Evolutionary conservation across 192 early-diverging fungal genomes (phyloP), one percentile per base, ranked within the genome.

Genomic region (Entophlyctis helioformis): DNA sequence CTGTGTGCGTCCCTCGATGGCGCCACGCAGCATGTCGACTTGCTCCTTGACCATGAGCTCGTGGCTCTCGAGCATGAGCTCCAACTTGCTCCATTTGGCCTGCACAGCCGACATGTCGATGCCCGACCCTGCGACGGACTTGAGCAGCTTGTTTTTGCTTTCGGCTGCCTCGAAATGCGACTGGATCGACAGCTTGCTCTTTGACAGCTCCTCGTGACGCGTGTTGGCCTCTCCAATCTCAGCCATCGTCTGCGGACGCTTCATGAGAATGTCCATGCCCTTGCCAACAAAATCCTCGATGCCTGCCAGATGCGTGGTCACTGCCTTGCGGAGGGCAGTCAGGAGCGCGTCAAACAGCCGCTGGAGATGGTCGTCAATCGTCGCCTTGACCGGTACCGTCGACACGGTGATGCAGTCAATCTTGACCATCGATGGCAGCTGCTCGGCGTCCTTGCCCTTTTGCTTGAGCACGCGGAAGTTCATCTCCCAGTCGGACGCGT

Each of bases 291-390:
- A 78, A 5, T 69, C 60, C 19, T 78, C 69, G 25, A 78, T 57
- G 1, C 42, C 52, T 2, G 44, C 29, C 23, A 69, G 35, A 50
- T 72, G 66, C 32, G 31, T 47, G 4, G 43, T 39, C 25, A 73
- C 49, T 3, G 57, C 44, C 35, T 53, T 55, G 39, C 59, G 40
- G 1, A 78, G 59, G 12, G 57, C 28, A 9, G 21, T 36, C 0
- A 78, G 23, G 31, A 78, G 54, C 12, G 66, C 37, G 44, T 78
- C 76, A 62, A 76, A 75, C 20, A 78, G 46, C 18, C 62, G 51
- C 42, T 78, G 76, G 11, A 78, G 45, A 48, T 72, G 69, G 41
- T 78, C 72, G 40, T 78, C 76, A 41, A 78, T 73, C 1, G 72
- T 53, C 7, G 76, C 62, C 36, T 78, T 78, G 39, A 78, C 49